These are phyloP conservation scores for Fusarium neocosmosporiellum DNA, from an alignment of 2,329 filamentous ascomycete genomes.

Conservation along the genomic window DNA sequence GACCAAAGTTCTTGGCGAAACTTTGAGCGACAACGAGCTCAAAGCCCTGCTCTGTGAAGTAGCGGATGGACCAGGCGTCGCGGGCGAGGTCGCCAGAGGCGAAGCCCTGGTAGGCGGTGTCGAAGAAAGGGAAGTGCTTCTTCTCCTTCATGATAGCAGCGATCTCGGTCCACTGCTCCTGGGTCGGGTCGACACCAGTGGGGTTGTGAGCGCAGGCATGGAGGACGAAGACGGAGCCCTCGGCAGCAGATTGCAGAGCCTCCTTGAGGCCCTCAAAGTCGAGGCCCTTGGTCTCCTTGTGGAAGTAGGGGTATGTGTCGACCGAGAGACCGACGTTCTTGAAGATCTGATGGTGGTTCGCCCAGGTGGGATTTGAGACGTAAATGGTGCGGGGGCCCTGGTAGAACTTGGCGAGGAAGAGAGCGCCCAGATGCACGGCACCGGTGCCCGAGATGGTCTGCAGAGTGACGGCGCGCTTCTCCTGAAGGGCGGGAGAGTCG, in stretches of 20 bases:
- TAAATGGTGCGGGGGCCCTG: conserved; percentile 80
- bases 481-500: conserved; percentile 82
- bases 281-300: conserved; percentile 86
- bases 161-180: conserved; percentile 94
- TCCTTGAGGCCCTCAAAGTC: conserved; percentile 91
- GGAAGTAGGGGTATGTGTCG: conserved; percentile 94
- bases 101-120: conserved; percentile 97
- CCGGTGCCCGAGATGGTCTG: conserved; percentile 99
- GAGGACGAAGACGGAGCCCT: conserved; percentile 86
- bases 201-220: conserved; percentile 99
- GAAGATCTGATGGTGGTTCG: conserved; percentile 99
- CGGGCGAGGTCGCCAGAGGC: conserved; percentile 87
- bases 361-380: conserved; percentile 96
- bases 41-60: conserved; percentile 94
- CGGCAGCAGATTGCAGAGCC: conserved; percentile 75
- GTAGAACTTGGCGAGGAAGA: conserved; percentile 96
- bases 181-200: conserved; percentile 93
- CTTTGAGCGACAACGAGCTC: conserved; percentile 90
- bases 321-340: conserved; percentile 84
- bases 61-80: conserved; percentile 91
- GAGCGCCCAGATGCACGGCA: conserved; percentile 90
- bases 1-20: conserved; percentile 97
- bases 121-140: conserved; percentile 97
- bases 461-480: conserved; percentile 83
- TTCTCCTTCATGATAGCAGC: conserved; percentile 80